These are phyloP conservation scores for Agrocybe praecox DNA, from an alignment of 768 basidiomycete genomes.

Conservation along the genomic window DNA sequence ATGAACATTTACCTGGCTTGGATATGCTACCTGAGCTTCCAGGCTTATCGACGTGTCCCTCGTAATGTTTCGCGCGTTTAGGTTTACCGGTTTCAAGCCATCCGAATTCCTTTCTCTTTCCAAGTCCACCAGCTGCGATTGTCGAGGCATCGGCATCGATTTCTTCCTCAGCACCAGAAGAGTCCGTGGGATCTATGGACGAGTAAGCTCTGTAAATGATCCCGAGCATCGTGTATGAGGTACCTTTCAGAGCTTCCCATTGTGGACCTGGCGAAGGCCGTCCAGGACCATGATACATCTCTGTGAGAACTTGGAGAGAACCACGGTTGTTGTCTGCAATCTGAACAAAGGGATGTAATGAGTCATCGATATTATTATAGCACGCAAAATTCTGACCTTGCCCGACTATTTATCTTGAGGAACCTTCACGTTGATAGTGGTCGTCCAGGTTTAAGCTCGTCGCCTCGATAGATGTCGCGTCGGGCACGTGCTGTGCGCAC, in stretches of 20 bases:
- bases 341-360: neutral
- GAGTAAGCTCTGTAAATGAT: neutral
- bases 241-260: slow-evolving; percentile 5
- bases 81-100: neutral
- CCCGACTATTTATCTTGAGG: no score
- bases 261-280: slow-evolving; percentile 3
- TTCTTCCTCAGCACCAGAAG: neutral
- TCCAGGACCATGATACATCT: neutral
- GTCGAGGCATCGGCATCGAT: neutral
- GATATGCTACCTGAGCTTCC: neutral
- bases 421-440: no score
- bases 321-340: neutral
- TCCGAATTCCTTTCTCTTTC: neutral
- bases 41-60: neutral
- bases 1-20: neutral
- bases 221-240: neutral
- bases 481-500: neutral
- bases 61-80: neutral
- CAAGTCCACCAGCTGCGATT: neutral
- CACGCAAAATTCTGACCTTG: no score
- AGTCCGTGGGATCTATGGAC: neutral
- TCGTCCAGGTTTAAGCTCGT: no score
- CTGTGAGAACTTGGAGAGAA: neutral
- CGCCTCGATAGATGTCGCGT: neutral
- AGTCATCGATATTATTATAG: no score